These are phyloP conservation scores for Hibiscus tridactylites DNA, from an alignment of 345 rosid species.

Conservation along the genomic window DNA sequence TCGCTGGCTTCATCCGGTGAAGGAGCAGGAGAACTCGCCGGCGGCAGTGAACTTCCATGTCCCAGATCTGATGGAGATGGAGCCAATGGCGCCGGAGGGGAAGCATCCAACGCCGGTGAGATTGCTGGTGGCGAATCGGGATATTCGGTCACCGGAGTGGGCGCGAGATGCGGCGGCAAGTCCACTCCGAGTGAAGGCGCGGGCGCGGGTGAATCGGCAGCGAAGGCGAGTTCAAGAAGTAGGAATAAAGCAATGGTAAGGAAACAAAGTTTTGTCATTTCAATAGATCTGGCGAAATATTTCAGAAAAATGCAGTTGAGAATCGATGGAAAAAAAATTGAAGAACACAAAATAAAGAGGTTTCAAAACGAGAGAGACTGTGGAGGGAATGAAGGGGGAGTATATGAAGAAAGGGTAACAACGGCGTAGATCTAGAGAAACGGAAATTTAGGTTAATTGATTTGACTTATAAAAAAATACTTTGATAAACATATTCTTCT, in stretches of 20 bases:
- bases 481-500: no score
- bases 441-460: neutral
- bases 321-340: neutral
- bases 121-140: conserved; percentile 23
- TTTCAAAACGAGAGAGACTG: neutral
- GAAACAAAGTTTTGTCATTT: conserved; percentile 10
- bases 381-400: neutral
- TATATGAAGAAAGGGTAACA: neutral
- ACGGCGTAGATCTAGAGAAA: neutral
- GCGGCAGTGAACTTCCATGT: neutral
- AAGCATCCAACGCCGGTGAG: conserved; percentile 21
- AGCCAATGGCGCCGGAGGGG: neutral
- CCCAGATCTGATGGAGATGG: conserved; percentile 7
- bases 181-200: conserved; percentile 16
- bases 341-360: neutral
- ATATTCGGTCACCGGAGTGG: conserved; percentile 8
- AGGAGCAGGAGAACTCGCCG: conserved; percentile 26
- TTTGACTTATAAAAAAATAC: no score
- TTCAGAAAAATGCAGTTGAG: neutral
- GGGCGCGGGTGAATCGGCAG: conserved; percentile 10
- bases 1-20: conserved; percentile 21
- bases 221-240: conserved; percentile 9
- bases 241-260: neutral
- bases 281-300: neutral
- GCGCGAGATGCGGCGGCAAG: conserved; percentile 7